Evolutionary conservation across 2,329 filamentous ascomycete genomes (phyloP), one percentile per base, ranked within the genome.

Genomic region (Penicillium decumbens): DNA sequence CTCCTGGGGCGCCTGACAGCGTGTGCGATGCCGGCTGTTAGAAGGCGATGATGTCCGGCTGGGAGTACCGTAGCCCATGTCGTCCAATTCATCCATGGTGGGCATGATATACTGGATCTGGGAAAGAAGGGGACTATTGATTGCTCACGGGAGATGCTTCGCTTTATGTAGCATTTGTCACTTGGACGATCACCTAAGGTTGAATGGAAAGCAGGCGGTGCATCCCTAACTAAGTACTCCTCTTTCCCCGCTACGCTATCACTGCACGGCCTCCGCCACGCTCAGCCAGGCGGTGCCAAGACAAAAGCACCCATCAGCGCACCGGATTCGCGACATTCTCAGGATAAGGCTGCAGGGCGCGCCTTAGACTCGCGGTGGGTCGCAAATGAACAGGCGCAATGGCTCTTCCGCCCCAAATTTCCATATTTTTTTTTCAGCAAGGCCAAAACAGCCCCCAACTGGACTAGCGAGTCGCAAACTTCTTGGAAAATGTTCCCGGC

Each of bases 1-100:
- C 50, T 82, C 77, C 65, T 91, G 87, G 0, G 87, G 85, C 6
- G 81, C 71, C 60, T 81, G 77, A 49, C 79, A 76, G 59, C 77
- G 80, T 42, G 59, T 51, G 45, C 70, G 72, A 32, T 51, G 59
- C 35, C 65, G 56, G 49, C 66, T 65, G 38, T 63, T 64, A 1
- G 68, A 69, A 35, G 66, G 65, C 4, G 68, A 66, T 8, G 58
- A 56, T 18, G 60, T 61, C 43, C 61, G 57, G 35, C 54, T 57
- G 24, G 53, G 60, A 12, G 48, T 49, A 40, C 59, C 60, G 41
- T 62, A 62, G 44, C 42, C 42, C 41, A 60, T 54, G 15, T 67
- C 66, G 47, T 66, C 60, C 18, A 40, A 57, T 6, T 68, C 38
- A 7, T 40, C 66, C 61, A 66, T 68, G 15, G 25, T 29, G 35